Percentiles rank a stretch among this genome's conserved stretches.
phyloP scores from a whole-genome alignment of 2,329 filamentous ascomycete genomes.

The Phoma herbarum region DNA sequence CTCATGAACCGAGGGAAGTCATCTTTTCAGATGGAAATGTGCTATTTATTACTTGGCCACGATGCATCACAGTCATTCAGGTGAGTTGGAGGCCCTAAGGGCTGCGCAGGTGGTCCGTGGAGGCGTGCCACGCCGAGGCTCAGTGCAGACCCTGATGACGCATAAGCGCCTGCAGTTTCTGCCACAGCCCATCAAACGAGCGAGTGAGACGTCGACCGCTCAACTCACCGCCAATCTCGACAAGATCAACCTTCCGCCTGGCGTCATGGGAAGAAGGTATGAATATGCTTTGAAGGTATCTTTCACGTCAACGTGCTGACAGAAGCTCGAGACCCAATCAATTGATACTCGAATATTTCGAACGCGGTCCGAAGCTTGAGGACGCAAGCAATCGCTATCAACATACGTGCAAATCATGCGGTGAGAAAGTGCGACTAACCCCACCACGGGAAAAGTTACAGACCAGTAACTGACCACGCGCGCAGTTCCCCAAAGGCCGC shows the following conservation, averaged over 20 bases:
- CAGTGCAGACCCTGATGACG: slow-evolving; percentile 1
- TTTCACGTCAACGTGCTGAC: slow-evolving; percentile 6
- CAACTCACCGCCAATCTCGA: slow-evolving; percentile 19
- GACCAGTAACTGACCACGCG: slow-evolving; percentile 32
- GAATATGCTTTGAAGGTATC: neutral
- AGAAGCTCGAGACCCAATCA: slow-evolving; percentile 71
- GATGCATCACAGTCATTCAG: neutral
- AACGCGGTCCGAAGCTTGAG: slow-evolving; percentile 83
- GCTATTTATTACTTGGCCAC: neutral
- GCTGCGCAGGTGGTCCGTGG: neutral
- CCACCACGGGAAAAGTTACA: slow-evolving; percentile 26
- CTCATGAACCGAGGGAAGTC: neutral
- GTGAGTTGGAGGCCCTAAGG: neutral
- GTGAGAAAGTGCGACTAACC: slow-evolving; percentile 66
- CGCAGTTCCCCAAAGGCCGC: slow-evolving; percentile 81
- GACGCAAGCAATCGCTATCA: slow-evolving; percentile 92
- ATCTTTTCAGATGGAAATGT: neutral
- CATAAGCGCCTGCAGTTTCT: neutral
- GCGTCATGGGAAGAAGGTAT: neutral
- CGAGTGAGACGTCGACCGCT: slow-evolving; percentile 13
- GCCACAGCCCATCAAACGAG: neutral
- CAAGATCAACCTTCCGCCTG: neutral
- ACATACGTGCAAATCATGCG: slow-evolving; percentile 88
- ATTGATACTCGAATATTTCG: slow-evolving; percentile 87
- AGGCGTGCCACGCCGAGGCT: slow-evolving; percentile 2